A percentile compares a stretch with the other conserved stretches of the same genome.
These are phyloP conservation scores for Blastocladiella britannica DNA, from an alignment of 192 early-diverging fungal species.

Conservation along the genomic window DNA sequence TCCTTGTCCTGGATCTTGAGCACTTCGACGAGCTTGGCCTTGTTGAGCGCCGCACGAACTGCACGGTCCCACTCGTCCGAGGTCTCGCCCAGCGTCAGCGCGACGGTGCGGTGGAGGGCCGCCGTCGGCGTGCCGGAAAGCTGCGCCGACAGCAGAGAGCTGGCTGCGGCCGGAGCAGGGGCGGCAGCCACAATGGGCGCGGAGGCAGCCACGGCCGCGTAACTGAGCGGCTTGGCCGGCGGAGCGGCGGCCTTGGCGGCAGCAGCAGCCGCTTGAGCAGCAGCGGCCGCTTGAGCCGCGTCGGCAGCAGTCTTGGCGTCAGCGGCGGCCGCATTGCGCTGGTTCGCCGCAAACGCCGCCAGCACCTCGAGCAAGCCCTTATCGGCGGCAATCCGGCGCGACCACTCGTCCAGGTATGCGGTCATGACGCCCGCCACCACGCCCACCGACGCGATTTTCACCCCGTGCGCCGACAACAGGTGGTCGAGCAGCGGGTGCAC, in stretches of 20 bases:
- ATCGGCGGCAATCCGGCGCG: neutral
- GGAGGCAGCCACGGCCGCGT: neutral
- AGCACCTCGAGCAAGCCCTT: neutral
- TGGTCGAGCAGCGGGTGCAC: neutral
- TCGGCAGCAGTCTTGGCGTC: neutral
- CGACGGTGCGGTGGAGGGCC: neutral
- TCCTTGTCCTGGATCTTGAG: slow-evolving; percentile 51
- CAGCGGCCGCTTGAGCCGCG: neutral
- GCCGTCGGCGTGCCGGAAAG: too few relatives aligned
- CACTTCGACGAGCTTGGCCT: slow-evolving; percentile 23
- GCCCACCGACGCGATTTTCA: neutral
- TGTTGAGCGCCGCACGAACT: neutral
- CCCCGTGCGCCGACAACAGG: neutral
- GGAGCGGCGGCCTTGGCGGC: neutral
- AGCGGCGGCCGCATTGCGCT: neutral
- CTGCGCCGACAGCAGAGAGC: neutral
- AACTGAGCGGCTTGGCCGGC: neutral
- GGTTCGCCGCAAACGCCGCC: neutral
- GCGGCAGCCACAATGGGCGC: neutral
- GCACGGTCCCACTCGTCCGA: neutral
- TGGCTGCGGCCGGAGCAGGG: neutral
- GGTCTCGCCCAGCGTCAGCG: neutral
- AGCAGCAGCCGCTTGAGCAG: neutral
- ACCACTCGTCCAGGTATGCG: neutral
- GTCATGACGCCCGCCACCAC: neutral